phyloP scores from a whole-genome alignment of 129 eudicot species.

The Centrapalus pauciflorus region DNA sequence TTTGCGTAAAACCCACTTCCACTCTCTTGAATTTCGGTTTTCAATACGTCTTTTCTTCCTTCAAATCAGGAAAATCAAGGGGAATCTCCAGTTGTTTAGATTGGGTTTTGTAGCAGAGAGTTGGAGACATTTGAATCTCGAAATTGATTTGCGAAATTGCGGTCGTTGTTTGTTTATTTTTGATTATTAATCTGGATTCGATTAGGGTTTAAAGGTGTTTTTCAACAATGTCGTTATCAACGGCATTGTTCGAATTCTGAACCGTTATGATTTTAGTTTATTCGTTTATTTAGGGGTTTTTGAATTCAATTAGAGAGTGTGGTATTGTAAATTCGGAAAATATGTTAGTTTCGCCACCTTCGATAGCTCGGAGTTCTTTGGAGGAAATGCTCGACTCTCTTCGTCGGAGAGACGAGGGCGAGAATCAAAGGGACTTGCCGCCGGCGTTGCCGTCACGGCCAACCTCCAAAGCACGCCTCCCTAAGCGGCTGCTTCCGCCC shows the following conservation, averaged over 20 bases:
- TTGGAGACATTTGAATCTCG: neutral
- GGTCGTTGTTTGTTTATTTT: neutral
- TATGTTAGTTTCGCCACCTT: constrained; percentile 47
- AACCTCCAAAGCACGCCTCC: constrained; percentile 61
- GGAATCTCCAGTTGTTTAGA: neutral
- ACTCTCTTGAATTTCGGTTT: constrained; percentile 6
- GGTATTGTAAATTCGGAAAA: constrained; percentile 3
- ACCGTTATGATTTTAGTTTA: neutral
- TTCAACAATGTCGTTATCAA: constrained; percentile 5
- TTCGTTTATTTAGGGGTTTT: neutral
- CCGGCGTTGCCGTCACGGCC: constrained; percentile 88
- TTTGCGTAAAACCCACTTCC: constrained; percentile 22
- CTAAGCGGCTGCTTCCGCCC: constrained; percentile 47
- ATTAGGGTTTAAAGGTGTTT: constrained; percentile 28
- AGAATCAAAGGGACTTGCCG: constrained; percentile 63
- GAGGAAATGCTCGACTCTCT: constrained; percentile 92
- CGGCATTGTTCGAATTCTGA: constrained; percentile 9
- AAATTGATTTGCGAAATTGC: neutral
- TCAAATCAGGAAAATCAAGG: neutral
- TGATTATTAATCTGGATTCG: neutral
- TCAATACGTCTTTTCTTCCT: neutral
- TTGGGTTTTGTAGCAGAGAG: constrained; percentile 8
- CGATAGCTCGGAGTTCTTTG: constrained; percentile 66
- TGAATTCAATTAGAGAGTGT: constrained; percentile 27
- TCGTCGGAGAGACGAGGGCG: constrained; percentile 53